Percentiles rank a stretch among this genome's conserved stretches.
These are phyloP conservation scores for Prunus salicina DNA, from an alignment of 306 rosid species.

Conservation along the genomic window DNA sequence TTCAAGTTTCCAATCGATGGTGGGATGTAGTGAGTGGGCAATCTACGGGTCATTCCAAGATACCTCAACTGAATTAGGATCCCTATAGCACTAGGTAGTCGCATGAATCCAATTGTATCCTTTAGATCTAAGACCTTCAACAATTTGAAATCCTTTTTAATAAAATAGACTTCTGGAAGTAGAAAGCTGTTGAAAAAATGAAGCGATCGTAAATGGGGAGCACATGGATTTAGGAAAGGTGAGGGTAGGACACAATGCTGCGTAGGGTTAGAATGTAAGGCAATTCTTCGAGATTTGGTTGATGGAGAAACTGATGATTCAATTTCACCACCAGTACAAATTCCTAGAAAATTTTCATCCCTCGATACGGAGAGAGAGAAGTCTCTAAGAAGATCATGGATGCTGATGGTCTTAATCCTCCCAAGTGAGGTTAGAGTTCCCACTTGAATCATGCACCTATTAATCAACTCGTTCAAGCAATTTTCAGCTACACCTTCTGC, in stretches of 20 bases:
- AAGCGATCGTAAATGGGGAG: background rate
- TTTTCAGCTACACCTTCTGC: background rate
- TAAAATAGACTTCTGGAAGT: too few relatives aligned
- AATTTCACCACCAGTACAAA: too few relatives aligned
- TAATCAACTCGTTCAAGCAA: background rate
- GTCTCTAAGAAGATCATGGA: slow-evolving; percentile 8
- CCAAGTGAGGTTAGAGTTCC: background rate
- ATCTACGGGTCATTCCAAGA: background rate
- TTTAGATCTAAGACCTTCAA: background rate
- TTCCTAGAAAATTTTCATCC: background rate
- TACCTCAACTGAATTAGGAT: background rate
- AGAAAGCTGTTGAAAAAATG: background rate
- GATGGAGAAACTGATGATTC: background rate
- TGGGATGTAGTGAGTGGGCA: background rate
- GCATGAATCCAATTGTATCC: fast-evolving
- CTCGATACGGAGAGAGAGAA: background rate
- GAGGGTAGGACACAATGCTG: too few relatives aligned
- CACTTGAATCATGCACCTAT: background rate
- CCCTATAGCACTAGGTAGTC: background rate
- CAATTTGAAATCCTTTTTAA: background rate
- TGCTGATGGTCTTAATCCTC: background rate
- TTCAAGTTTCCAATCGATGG: background rate
- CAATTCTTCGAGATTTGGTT: background rate
- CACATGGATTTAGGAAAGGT: background rate
- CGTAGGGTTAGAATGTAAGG: background rate